These are phyloP conservation scores for Epipyxis sp. DNA, from an alignment of 108 stramenopile species.

Conservation along the genomic window DNA sequence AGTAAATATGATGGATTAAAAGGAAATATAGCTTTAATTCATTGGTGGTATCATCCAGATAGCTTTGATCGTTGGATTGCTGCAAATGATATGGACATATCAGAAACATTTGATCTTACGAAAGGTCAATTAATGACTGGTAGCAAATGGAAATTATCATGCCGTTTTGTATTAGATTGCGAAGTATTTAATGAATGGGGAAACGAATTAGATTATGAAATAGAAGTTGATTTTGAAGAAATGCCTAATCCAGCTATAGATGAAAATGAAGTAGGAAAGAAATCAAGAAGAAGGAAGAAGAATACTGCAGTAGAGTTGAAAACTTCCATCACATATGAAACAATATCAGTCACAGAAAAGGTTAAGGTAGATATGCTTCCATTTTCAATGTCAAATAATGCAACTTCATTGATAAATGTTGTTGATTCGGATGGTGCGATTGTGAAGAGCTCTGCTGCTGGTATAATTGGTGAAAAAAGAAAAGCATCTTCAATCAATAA, in stretches of 20 bases:
- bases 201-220: slow-evolving; percentile 9
- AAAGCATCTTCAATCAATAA: too few species aligned
- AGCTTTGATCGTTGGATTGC: neutral
- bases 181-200: slow-evolving; percentile 31
- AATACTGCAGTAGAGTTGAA: too few species aligned
- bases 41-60: neutral
- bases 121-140: neutral
- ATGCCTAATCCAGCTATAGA: neutral
- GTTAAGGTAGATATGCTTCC: neutral
- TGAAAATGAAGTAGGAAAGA: too few species aligned
- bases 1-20: neutral
- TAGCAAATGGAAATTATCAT: neutral
- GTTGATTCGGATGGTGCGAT: neutral
- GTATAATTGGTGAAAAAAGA: too few species aligned
- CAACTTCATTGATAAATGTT: neutral
- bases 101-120: too few species aligned
- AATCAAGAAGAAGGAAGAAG: too few species aligned
- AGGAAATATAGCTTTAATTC: neutral
- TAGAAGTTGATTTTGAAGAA: neutral
- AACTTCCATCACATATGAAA: too few species aligned
- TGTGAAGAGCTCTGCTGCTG: neutral
- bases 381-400: neutral
- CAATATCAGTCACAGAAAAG: too few species aligned
- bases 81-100: neutral
- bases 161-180: slow-evolving; percentile 18